Conservation (phyloP, 1,139 yeast species). For the Spathaspora jeffriesii region DNA sequence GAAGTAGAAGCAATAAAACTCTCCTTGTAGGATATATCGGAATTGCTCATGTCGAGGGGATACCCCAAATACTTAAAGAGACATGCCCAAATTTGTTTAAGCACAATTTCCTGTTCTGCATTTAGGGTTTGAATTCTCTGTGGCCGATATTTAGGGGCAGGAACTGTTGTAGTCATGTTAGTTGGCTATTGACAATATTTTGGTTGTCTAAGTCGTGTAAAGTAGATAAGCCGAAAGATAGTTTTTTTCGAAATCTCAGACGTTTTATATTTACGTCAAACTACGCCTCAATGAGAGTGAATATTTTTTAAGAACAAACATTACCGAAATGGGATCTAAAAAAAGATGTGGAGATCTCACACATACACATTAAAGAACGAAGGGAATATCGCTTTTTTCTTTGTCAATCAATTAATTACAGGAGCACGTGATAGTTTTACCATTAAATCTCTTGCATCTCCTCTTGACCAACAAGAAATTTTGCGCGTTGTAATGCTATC, state of each 20-base stretch:
- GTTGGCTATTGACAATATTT: not conserved
- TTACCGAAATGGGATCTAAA: not conserved
- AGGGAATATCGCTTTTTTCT: not conserved
- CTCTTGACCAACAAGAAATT: not conserved
- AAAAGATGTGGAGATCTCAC: not conserved
- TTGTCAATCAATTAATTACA: not conserved
- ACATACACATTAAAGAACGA: not conserved
- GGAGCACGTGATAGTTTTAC: not conserved
- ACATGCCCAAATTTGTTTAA: slow-evolving; percentile 46
- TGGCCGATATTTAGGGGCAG: slow-evolving; percentile 23
- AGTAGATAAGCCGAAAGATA: not conserved
- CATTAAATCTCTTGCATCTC: not conserved
- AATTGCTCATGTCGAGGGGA: slow-evolving; percentile 27
- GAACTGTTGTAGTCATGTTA: slow-evolving; percentile 1
- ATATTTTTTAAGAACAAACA: not conserved
- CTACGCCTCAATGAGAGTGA: not conserved
- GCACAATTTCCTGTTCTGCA: slow-evolving; percentile 39
- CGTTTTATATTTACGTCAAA: not conserved
- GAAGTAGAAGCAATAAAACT: slow-evolving; percentile 36
- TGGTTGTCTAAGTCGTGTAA: not conserved
- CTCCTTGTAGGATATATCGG: slow-evolving; percentile 32
- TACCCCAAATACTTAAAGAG: slow-evolving; percentile 40
- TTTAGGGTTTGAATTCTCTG: slow-evolving; percentile 44
- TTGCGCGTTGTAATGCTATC: not conserved
- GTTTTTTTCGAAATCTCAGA: not conserved